Conservation (phyloP, 129 eudicot species). For the Heracleum sosnowskyi region DNA sequence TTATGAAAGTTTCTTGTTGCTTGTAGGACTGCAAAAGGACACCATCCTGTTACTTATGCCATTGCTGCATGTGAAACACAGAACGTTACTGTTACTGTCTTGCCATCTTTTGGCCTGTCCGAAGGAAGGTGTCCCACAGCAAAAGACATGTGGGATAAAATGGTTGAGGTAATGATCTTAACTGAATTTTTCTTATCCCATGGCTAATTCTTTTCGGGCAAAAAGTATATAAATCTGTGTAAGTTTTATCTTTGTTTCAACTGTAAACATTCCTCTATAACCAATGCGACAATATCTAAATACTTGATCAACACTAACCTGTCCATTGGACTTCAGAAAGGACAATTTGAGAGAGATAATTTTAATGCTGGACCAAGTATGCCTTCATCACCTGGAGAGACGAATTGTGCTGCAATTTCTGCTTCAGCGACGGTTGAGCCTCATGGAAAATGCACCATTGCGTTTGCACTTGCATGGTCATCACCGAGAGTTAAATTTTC, state of each 20-base stretch:
- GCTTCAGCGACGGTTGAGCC: constrained; percentile 94
- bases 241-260: not conserved
- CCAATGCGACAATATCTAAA: not conserved
- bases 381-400: constrained; percentile 88
- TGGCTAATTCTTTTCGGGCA: not conserved
- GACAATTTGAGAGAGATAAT: constrained; percentile 70
- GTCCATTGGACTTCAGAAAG: constrained; percentile 46
- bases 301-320: constrained; percentile 1
- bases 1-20: constrained; percentile 13
- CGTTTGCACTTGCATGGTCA: constrained; percentile 88
- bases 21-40: constrained; percentile 78
- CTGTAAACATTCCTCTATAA: not conserved
- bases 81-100: constrained; percentile 79
- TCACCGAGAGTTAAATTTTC: constrained; percentile 85
- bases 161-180: constrained; percentile 51
- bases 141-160: constrained; percentile 88
- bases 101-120: constrained; percentile 80
- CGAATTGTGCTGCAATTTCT: constrained; percentile 88
- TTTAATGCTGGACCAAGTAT: constrained; percentile 60
- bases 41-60: constrained; percentile 90
- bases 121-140: constrained; percentile 73
- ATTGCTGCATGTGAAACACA: constrained; percentile 96
- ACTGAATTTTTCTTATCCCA: not conserved
- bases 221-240: not conserved
- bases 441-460: constrained; percentile 87